Base-by-base conservation (phyloP, 441 rosid genomes). In the Adansonia grandidieri region DNA sequence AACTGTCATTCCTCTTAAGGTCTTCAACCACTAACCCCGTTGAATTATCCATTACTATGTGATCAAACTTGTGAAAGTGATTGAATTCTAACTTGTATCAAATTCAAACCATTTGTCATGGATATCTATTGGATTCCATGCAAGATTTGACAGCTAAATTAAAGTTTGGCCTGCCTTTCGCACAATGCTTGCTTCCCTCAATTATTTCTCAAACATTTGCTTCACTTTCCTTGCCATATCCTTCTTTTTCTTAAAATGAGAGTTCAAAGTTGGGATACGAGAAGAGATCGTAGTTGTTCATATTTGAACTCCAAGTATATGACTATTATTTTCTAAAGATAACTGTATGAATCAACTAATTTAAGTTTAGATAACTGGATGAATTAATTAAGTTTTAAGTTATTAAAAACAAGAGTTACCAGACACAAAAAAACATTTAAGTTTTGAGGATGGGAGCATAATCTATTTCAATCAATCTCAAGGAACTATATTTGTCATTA, bases 401-500 rank as follows among this genome's bases (percentile, higher is more conserved):
- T 24, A 24, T 1, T 24, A 24, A 24, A 24, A 24, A 24, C 28
- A 24, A 24, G 28, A 24, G 28, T 24, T 24, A 24, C 28, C 28
- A 24, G 28, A 1, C 28, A 24, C 0, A 24, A 24, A 24, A 24
- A 24, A 24, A 24, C 28, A 24, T 24, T 24, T n/a, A 24, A 24
- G 28, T 24, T 24, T 24, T 24, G 28, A 54, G 32, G 40, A 11
- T n/a, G 28, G 66, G 71, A 62, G 42, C 42, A 47, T 76, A 20
- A 11, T 64, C 37, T 48, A 9, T 58, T 68, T 70, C 69, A 72
- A 53, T 73, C 69, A 73, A 48, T 81, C 45, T 77, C 66, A 70
- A 75, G 70, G 80, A 72, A 81, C 79, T 65, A 75, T 47, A 9
- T 73, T 75, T n/a, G 64, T 81, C 71, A 76, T 63, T 82, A 70